Base-by-base conservation (phyloP, 2,329 filamentous ascomycete genomes). In the Aspergillus neoniger region DNA sequence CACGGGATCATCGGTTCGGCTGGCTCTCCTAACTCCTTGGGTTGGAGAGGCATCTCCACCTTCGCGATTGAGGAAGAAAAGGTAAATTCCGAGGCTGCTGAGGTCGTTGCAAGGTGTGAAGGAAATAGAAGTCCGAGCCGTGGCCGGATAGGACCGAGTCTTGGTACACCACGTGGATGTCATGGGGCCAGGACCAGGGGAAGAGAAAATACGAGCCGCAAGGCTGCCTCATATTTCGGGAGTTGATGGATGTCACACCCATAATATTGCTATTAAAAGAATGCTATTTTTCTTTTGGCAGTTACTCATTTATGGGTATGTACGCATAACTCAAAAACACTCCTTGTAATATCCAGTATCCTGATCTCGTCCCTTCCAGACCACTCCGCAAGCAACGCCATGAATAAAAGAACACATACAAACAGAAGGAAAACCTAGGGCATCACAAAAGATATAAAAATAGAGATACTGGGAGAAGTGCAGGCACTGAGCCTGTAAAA, bases 361-460 rank as follows among this genome's bases (percentile, higher is more conserved):
- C 68, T 68, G 67, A 61, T 59, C 63, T 68, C 69, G 68, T 67
- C 61, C 67, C 67, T 65, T 61, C 69, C 72, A 65, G 61, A 65
- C 62, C 74, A 75, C 73, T 70, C 74, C 72, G 64, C 63, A 67
- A 67, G 69, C 62, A 72, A 66, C 68, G 63, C 66, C 69, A 61
- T 67, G 32, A 64, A 68, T 55, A 63, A 64, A 65, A 50, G 41
- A 63, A 65, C 58, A 65, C 64, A 67, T 55, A 67, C 59, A 67
- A 68, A 58, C 39, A 44, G 41, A 63, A 57, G 54, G 61, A 63
- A 67, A 51, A 39, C 56, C 65, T 58, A 58, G 56, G 38, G 55
- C 47, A 55, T 48, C 47, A 58, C 58, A 55, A 48, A 54, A 59
- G 62, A 58, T 47, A 36, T 36, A 36, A 60, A 44, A 54, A 66